A percentile compares a stretch with the other conserved stretches of the same genome.
Evolutionary conservation across 2,329 filamentous ascomycete genomes (phyloP).

Genomic region (Cryphonectria carpinicola): DNA sequence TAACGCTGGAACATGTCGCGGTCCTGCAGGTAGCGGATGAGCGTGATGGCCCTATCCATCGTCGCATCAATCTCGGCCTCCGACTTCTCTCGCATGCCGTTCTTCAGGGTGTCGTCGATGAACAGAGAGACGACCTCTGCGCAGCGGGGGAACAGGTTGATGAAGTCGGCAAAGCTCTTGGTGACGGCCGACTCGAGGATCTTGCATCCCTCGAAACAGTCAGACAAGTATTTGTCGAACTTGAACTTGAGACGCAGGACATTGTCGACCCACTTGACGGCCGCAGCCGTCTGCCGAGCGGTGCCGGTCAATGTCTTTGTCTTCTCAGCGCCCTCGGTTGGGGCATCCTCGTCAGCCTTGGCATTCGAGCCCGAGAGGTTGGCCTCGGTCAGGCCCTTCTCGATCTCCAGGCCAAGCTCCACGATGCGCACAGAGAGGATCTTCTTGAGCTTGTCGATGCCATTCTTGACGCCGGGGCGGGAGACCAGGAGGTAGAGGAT

Average conservation of each 20-base stretch:
- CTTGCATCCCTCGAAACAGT: constrained; percentile 76
- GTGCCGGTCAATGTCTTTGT: constrained; percentile 58
- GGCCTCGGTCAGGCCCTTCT: constrained; percentile 64
- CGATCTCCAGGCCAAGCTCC: constrained; percentile 81
- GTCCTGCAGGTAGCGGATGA: constrained; percentile 86
- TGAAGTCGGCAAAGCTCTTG: constrained; percentile 87
- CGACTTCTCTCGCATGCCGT: constrained; percentile 89
- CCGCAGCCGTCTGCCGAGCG: constrained; percentile 82
- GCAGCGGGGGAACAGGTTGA: constrained; percentile 84
- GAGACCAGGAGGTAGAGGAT: constrained; percentile 80
- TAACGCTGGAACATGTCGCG: constrained; percentile 96
- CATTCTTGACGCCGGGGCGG: constrained; percentile 41
- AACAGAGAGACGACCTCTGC: constrained; percentile 95
- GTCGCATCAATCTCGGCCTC: constrained; percentile 83
- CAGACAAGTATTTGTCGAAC: constrained; percentile 78
- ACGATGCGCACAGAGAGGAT: constrained; percentile 76
- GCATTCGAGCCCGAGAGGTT: constrained; percentile 50
- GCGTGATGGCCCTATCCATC: constrained; percentile 84
- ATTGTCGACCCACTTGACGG: constrained; percentile 94
- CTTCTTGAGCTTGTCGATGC: constrained; percentile 72
- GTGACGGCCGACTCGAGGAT: constrained; percentile 81
- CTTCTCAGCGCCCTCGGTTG: constrained; percentile 47
- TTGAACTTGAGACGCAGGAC: constrained; percentile 85
- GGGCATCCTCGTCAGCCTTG: constrained; percentile 45
- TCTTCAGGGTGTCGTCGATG: constrained; percentile 95